These are phyloP conservation scores for Coniochaeta prunicola DNA, from an alignment of 2,329 filamentous ascomycete species.

Conservation along the genomic window DNA sequence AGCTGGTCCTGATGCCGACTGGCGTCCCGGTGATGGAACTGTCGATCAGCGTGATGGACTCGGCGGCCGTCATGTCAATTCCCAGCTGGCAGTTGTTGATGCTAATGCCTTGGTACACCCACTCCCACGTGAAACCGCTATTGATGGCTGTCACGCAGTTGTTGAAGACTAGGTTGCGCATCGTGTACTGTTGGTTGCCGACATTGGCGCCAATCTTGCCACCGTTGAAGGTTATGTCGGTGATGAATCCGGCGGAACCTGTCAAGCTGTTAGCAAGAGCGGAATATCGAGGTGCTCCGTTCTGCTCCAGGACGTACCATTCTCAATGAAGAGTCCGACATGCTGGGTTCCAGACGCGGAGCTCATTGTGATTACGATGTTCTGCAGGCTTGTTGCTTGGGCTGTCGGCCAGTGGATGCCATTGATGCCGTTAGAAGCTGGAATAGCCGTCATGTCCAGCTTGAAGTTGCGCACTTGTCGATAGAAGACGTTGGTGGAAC, in stretches of 20 bases:
- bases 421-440: conserved; percentile 19
- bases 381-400: conserved; percentile 45
- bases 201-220: conserved; percentile 72
- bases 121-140: conserved; percentile 87
- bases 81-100: conserved; percentile 54
- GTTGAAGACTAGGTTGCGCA: conserved; percentile 75
- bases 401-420: conserved; percentile 60
- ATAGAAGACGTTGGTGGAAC: conserved; percentile 54
- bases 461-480: conserved; percentile 59
- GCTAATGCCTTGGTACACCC: conserved; percentile 55
- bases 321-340: conserved; percentile 21
- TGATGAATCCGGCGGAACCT: conserved; percentile 74
- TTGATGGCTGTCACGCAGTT: conserved; percentile 75
- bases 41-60: conserved; percentile 65
- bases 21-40: conserved; percentile 57
- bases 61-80: conserved; percentile 49
- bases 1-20: conserved; percentile 56
- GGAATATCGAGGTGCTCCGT: too few relatives aligned
- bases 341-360: conserved; percentile 14
- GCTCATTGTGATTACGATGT: conserved; percentile 34
- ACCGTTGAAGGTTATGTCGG: conserved; percentile 76
- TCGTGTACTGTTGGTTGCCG: conserved; percentile 83
- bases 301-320: too few relatives aligned
- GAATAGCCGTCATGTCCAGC: conserved; percentile 41
- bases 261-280: too few relatives aligned